phyloP scores from a whole-genome alignment of 345 rosid species.

The Linum trigynum region DNA sequence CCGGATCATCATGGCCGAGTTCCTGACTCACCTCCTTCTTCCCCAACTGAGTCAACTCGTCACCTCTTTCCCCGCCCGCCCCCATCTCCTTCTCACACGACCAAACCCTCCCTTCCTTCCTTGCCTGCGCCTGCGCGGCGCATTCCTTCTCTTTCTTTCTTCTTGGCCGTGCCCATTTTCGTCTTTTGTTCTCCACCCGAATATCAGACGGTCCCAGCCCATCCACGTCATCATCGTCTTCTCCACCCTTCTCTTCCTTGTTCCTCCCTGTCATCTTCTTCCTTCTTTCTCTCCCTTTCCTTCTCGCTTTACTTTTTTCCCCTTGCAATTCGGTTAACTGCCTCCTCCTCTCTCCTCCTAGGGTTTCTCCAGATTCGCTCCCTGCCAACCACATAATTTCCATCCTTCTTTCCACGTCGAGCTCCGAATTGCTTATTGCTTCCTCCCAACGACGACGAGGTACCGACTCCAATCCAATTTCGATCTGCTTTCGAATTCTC shows the following conservation, averaged over 20 bases:
- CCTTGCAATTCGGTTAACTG: slow-evolving; percentile 10
- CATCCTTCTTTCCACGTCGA: neutral
- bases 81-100: slow-evolving; percentile 13
- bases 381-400: neutral
- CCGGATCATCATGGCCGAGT: slow-evolving; percentile 7
- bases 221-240: slow-evolving; percentile 86
- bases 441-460: slow-evolving; percentile 20
- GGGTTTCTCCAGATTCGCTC: slow-evolving; percentile 40
- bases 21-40: neutral
- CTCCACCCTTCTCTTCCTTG: slow-evolving; percentile 29
- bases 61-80: slow-evolving; percentile 16
- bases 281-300: neutral
- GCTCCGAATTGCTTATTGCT: slow-evolving; percentile 14
- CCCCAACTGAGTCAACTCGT: slow-evolving; percentile 19
- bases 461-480: slow-evolving; percentile 5
- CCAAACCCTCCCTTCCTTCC: slow-evolving; percentile 13
- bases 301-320: neutral
- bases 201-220: slow-evolving; percentile 47
- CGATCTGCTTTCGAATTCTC: neutral
- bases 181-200: slow-evolving; percentile 39
- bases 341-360: slow-evolving; percentile 14
- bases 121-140: slow-evolving; percentile 14
- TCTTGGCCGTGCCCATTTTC: slow-evolving; percentile 40
- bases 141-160: slow-evolving; percentile 4
- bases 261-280: neutral